Evolutionary conservation across 805 yeast species (phyloP), one percentile per base, ranked within the genome.

Genomic region (Yamadazyma philogaea): DNA sequence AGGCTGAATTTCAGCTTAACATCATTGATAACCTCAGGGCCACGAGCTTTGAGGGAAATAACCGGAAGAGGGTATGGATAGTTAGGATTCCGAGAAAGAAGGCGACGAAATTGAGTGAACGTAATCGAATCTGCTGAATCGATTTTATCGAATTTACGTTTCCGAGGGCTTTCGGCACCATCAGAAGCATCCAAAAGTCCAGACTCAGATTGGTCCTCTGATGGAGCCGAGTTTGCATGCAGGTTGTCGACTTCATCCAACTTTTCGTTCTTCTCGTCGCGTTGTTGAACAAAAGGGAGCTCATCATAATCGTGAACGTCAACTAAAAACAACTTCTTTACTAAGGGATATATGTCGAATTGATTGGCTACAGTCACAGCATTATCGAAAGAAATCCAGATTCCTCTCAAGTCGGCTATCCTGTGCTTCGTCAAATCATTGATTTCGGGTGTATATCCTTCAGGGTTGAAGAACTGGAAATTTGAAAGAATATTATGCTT

Each of bases 331-430:
- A 70, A 51, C 42, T 51, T 54, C 52, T 68, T 68, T 20, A 59
- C 53, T 34, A 67, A 45, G 39, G 61, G 65, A 51, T 70, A 70
- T 28, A 69, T 51, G 49, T 68, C 73, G 44, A 69, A 67, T 39
- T 61, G 61, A 19, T 61, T 51, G 10, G 72, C 66, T n/a, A 70
- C 44, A 16, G 52, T 43, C 14, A 70, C 70, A 2, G 74, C 74
- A 50, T 62, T 66, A 43, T 69, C 75, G 54, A 67, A 70, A 11
- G 74, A 64, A 18, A 70, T 57, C 75, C 75, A 70, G 16, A 68
- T 40, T 0, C 75, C 75, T 24, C 59, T 51, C 26, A 69, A 44
- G 30, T 47, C 49, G 3, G 46, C 24, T 43, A 60, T 59, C 16
- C 56, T 61, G 46, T 61, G 62, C n/a, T 49, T 39, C 4, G 63